Evolutionary conservation across 2,329 filamentous ascomycete species (phyloP), one percentile per base, ranked within the genome.

Genomic region (Aspergillus pseudotamarii): DNA sequence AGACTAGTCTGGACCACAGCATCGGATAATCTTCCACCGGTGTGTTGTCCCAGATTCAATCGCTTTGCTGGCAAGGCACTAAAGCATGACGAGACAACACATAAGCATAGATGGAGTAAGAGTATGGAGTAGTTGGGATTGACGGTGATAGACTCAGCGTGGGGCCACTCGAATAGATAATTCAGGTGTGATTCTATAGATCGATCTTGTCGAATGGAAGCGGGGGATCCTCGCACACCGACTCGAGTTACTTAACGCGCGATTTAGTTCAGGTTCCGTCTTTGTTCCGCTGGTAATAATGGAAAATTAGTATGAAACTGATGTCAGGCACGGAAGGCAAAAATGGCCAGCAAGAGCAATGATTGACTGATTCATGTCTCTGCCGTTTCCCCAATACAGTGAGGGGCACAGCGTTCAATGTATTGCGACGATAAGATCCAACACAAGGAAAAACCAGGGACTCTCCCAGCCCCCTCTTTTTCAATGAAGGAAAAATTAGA

Each of bases 381-480:
- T 46, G 43, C 21, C 48, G 19, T 51, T 54, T 23, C 30, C 38
- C 32, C n/a, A 14, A n/a, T 55, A 9, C 32, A 57, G 59, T 51
- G 59, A 61, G 59, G 59, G 59, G 59, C 54, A 58, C 30, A 48
- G 57, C 11, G 16, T 12, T n/a, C 46, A 50, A 41, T 54, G 43
- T 30, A 23, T n/a, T 36, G 32, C 21, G n/a, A 23, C n/a, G 51
- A 53, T 54, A 54, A 54, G 32, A 54, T 54, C 11, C 36, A 36
- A 38, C 21, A 36, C n/a, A 6, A 54, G 34, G 21, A 16, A 54
- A 54, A 23, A 32, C 8, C 10, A 5, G 28, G 14, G 19, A 21
- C 30, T 36, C 8, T 14, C 51, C 51, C 51, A 38, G n/a, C 32
- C 30, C 36, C 30, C 34, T 55, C 60, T 61, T 55, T 46, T 54